A percentile compares a stretch with the other conserved stretches of the same genome.
phyloP scores from a whole-genome alignment of 345 rosid species.

The Eucalyptus regnans region DNA sequence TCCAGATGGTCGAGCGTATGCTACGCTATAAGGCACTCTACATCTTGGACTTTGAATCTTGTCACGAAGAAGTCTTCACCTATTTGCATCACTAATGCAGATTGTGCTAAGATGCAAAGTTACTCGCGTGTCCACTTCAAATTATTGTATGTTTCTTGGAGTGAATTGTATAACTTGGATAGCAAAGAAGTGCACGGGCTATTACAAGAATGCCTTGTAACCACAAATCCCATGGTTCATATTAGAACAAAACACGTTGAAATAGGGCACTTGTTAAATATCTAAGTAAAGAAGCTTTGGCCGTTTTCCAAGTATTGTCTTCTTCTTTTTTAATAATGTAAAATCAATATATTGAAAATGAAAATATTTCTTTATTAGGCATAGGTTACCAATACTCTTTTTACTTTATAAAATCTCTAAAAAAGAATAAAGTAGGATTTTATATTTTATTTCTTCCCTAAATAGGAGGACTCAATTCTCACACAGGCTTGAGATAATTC shows the following conservation, averaged over 20 bases:
- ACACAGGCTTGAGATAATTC: neutral
- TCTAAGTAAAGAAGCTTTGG: neutral
- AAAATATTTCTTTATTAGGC: neutral
- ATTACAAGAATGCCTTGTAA: neutral
- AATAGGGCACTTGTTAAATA: neutral
- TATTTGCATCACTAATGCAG: neutral
- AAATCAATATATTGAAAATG: neutral
- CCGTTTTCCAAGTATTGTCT: neutral
- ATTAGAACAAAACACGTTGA: neutral
- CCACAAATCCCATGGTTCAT: neutral
- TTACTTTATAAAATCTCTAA: neutral
- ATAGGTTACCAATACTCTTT: neutral
- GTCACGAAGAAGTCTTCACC: neutral
- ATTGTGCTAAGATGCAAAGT: neutral
- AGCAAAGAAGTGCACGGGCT: neutral
- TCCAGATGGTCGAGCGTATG: too few species aligned
- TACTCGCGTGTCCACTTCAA: neutral
- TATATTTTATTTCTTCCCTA: neutral
- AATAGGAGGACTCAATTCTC: neutral
- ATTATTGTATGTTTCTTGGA: neutral
- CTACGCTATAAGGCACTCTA: neutral
- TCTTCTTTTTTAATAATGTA: too few species aligned
- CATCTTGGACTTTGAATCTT: neutral
- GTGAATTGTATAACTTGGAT: neutral
- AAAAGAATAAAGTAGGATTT: neutral